Evolutionary conservation across 768 basidiomycete genomes (phyloP), one percentile per base, ranked within the genome.

Genomic region (Leccinellum rugosiceps): DNA sequence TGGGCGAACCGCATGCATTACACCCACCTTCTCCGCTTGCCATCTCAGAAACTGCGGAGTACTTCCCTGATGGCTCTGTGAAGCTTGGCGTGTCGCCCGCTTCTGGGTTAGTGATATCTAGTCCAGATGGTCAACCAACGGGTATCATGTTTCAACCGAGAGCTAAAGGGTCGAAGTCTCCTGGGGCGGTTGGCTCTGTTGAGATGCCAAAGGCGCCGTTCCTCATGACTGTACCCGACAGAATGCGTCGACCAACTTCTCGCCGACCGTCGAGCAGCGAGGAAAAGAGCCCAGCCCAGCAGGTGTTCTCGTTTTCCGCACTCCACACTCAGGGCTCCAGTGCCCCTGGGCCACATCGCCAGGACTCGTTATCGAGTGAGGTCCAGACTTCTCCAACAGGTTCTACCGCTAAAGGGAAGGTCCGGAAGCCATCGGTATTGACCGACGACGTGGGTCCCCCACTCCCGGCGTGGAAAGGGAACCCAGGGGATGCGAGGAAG

Each of bases 121-220:
- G 88, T 66, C 92, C 94, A 2, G 94, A 96, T 70, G 96, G 96
- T 0, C 86, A 93, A 63, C 91, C 93, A 3, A 82, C 92, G n/a
- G 96, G 94, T 11, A 95, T 99, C 56, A 92, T 94, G 76, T 99
- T 98, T 74, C 90, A 94, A 60, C 96, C 95, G 2, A 79, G 81
- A 30, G 75, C 72, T 60, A 61, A 83, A 74, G 69, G 77, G 61
- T 13, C 70, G 66, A 73, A 63, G 58, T 53, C 63, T 9, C 65
- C 69, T 49, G 76, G 74, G 45, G 73, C 72, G 25, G 8, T 52
- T 1, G 44, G 60, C 2, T 65, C 70, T 9, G 78, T 79, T 74
- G 84, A 85, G 55, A 61, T 80, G 23, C 79, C 80, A 56, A 77
- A 76, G 56, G 76, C 76, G 2, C 75, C 72, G 38, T 66, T 73